A percentile compares a stretch with the other conserved stretches of the same genome.
phyloP scores from a whole-genome alignment of 306 rosid species.

The Ammopiptanthus mongolicus region DNA sequence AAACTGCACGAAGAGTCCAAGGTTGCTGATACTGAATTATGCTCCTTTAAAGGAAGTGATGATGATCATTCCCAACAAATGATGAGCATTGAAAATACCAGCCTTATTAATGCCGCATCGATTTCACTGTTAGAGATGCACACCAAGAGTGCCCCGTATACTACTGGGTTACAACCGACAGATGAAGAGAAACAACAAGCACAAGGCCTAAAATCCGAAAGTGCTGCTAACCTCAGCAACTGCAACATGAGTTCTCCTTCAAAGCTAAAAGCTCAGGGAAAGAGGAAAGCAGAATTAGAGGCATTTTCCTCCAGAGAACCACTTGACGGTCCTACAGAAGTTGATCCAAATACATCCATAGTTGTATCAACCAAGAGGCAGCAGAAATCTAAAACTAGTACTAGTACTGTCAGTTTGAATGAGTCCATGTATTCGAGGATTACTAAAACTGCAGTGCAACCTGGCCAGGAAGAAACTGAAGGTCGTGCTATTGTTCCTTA shows the following conservation, averaged over 20 bases:
- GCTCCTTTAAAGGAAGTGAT: conserved; percentile 14
- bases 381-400: conserved; percentile 22
- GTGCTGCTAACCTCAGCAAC: conserved; percentile 1
- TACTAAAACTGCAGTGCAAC: conserved; percentile 17
- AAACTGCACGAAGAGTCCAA: conserved; percentile 30
- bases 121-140: conserved; percentile 28
- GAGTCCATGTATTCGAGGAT: conserved; percentile 17
- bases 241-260: neutral
- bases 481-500: conserved; percentile 29
- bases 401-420: conserved; percentile 18
- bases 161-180: conserved; percentile 22
- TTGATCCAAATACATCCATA: conserved; percentile 17
- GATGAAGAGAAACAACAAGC: conserved; percentile 23
- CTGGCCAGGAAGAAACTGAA: conserved; percentile 17
- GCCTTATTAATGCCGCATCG: conserved; percentile 14
- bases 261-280: conserved; percentile 20
- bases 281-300: conserved; percentile 29
- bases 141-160: neutral
- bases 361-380: conserved; percentile 33
- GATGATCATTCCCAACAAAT: neutral
- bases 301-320: conserved; percentile 15
- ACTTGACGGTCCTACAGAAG: neutral
- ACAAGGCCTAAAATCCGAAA: conserved; percentile 17
- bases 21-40: conserved; percentile 28
- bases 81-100: conserved; percentile 6